A percentile compares a stretch with the other conserved stretches of the same genome.
phyloP scores from a whole-genome alignment of 1,284 basidiomycete species.

The Fomitiporia mediterranea region DNA sequence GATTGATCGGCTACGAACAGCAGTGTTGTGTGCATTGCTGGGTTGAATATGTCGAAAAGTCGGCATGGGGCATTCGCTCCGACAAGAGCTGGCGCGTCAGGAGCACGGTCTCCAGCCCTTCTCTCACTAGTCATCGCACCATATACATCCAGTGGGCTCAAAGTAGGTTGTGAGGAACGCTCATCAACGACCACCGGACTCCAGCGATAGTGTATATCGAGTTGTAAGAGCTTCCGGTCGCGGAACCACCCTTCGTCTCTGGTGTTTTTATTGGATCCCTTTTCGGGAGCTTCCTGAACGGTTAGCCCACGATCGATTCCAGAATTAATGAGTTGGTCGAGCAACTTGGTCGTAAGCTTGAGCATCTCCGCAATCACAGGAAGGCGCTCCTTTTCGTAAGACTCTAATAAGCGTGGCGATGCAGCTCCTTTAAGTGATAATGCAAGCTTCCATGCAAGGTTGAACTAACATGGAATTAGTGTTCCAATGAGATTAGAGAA shows the following conservation, averaged over 20 bases:
- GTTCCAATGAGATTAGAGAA: too few relatives aligned
- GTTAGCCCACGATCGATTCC: too few relatives aligned
- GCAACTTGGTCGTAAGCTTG: background rate
- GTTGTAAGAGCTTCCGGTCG: conserved; percentile 18
- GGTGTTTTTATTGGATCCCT: background rate
- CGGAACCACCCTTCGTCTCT: conserved; percentile 6
- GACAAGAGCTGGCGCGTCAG: conserved; percentile 22
- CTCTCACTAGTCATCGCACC: conserved; percentile 3
- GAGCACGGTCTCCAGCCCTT: conserved; percentile 23
- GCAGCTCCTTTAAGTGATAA: conserved; percentile 34
- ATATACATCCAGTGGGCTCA: too few relatives aligned
- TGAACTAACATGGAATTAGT: conserved; percentile 28
- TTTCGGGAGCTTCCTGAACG: too few relatives aligned
- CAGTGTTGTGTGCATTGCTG: conserved; percentile 20
- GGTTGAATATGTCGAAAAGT: conserved; percentile 23
- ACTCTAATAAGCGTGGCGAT: conserved; percentile 29
- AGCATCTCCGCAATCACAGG: conserved; percentile 39
- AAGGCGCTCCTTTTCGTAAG: conserved; percentile 35
- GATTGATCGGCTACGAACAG: conserved; percentile 11
- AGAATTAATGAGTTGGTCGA: too few relatives aligned
- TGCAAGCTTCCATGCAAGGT: conserved; percentile 40
- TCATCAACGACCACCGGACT: conserved; percentile 24
- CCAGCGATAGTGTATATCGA: conserved; percentile 25
- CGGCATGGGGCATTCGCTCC: background rate
- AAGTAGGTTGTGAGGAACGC: too few relatives aligned